Evolutionary conservation across 1,139 yeast genomes (phyloP).

Genomic region (Scheffersomyces parashehatae): DNA sequence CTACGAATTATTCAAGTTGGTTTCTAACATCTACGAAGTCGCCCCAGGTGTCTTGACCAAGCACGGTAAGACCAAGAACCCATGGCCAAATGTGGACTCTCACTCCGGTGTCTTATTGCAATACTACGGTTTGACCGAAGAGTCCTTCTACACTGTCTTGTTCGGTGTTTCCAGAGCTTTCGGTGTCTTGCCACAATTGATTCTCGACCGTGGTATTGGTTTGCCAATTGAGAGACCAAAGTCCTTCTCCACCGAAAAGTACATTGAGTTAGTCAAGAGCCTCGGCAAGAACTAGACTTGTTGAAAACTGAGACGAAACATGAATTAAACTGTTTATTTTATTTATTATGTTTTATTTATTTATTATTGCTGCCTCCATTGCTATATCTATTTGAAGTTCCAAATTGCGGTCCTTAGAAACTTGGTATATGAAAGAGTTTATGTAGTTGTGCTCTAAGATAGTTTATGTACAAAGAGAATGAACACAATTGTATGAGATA

Average conservation of each 20-base stretch:
- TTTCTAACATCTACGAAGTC: slow-evolving; percentile 86
- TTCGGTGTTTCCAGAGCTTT: slow-evolving; percentile 98
- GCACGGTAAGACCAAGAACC: slow-evolving; percentile 98
- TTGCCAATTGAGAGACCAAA: slow-evolving; percentile 97
- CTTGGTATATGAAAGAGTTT: background rate
- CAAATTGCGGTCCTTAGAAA: no score
- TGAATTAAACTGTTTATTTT: slow-evolving; percentile 3
- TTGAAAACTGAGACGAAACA: background rate
- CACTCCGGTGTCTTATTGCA: slow-evolving; percentile 96
- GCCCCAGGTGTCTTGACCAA: slow-evolving; percentile 94
- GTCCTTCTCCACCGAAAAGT: slow-evolving; percentile 79
- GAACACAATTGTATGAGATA: no score
- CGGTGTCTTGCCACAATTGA: slow-evolving; percentile 96
- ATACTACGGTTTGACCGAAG: slow-evolving; percentile 95
- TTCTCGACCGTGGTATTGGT: slow-evolving; percentile 95
- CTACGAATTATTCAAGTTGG: slow-evolving; percentile 88
- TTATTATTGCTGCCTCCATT: slow-evolving; percentile 5
- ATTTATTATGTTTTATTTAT: slow-evolving; percentile 11
- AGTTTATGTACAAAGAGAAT: slow-evolving; percentile 1
- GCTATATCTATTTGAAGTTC: background rate
- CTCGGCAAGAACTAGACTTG: slow-evolving; percentile 26
- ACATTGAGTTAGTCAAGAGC: slow-evolving; percentile 61
- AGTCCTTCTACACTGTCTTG: slow-evolving; percentile 94
- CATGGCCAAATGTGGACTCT: slow-evolving; percentile 98
- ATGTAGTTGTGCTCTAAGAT: slow-evolving; percentile 1